Conservation (phyloP, 148 eudicot species). For the Camellia lanceoleosa region DNA sequence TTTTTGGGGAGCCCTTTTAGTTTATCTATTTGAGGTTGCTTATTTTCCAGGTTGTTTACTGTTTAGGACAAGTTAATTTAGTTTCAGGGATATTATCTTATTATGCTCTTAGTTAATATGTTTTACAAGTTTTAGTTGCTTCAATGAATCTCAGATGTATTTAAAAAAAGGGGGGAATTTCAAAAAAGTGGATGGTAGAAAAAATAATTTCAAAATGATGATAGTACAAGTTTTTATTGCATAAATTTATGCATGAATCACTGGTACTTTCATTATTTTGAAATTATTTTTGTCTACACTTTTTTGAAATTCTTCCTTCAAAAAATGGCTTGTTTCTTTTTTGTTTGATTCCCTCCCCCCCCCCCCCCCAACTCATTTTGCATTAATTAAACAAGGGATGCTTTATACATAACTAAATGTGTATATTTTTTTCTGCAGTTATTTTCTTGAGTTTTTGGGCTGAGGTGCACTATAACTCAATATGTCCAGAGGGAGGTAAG, state of each 20-base stretch:
- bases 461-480: conserved; percentile 91
- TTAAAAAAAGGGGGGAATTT: no score
- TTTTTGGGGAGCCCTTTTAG: background rate
- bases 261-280: background rate
- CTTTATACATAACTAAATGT: background rate
- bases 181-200: no score
- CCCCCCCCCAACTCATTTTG: no score
- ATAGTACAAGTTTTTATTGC: no score
- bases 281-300: no score
- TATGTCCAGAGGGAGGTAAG: conserved; percentile 81
- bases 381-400: background rate
- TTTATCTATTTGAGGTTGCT: background rate
- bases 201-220: no score
- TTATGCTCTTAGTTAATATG: no score
- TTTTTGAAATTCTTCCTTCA: no score
- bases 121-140: conserved; percentile 4
- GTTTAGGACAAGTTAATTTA: no score
- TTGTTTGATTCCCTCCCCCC: background rate
- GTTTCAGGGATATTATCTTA: no score
- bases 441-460: conserved; percentile 89
- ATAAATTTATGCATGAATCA: no score
- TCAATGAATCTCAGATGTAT: background rate
- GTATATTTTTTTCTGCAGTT: conserved; percentile 33
- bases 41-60: background rate
- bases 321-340: background rate